Evolutionary conservation across 306 rosid species (phyloP).

Genomic region (Styphnolobium japonicum): DNA sequence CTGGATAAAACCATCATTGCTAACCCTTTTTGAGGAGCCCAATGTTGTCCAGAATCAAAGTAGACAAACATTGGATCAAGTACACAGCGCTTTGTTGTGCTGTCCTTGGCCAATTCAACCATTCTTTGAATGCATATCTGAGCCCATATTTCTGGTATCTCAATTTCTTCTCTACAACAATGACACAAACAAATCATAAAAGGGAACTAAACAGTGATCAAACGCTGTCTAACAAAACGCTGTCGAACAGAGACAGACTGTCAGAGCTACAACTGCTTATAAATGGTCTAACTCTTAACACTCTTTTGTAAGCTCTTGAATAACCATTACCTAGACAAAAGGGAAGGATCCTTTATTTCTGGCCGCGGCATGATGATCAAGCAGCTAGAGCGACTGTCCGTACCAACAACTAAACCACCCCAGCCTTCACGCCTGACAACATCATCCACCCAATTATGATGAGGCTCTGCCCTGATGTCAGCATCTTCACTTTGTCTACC

Average conservation of each 20-base stretch:
- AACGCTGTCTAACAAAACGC: background rate
- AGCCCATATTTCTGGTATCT: slow-evolving; percentile 84
- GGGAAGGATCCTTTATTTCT: slow-evolving; percentile 72
- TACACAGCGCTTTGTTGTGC: slow-evolving; percentile 84
- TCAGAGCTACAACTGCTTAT: background rate
- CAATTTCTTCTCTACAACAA: slow-evolving; percentile 76
- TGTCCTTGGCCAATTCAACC: slow-evolving; percentile 89
- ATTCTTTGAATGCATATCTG: slow-evolving; percentile 87
- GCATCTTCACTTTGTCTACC: slow-evolving; percentile 44
- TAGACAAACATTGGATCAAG: slow-evolving; percentile 87
- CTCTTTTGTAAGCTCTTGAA: slow-evolving; percentile 7
- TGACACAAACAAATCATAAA: background rate
- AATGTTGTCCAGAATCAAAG: slow-evolving; percentile 77
- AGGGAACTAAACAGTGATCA: background rate
- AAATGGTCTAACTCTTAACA: slow-evolving; percentile 5
- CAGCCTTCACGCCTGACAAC: slow-evolving; percentile 79
- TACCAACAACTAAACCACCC: slow-evolving; percentile 48
- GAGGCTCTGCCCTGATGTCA: slow-evolving; percentile 49
- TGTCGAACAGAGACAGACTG: background rate
- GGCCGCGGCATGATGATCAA: slow-evolving; percentile 60
- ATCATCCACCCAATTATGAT: slow-evolving; percentile 97
- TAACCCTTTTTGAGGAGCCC: slow-evolving; percentile 75
- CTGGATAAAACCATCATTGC: slow-evolving; percentile 81
- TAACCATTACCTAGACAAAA: slow-evolving; percentile 53
- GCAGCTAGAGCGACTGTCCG: slow-evolving; percentile 47